A percentile compares a stretch with the other conserved stretches of the same genome.
These are phyloP conservation scores for Pythium utonaiense DNA, from an alignment of 352 stramenopile genomes.

Conservation along the genomic window DNA sequence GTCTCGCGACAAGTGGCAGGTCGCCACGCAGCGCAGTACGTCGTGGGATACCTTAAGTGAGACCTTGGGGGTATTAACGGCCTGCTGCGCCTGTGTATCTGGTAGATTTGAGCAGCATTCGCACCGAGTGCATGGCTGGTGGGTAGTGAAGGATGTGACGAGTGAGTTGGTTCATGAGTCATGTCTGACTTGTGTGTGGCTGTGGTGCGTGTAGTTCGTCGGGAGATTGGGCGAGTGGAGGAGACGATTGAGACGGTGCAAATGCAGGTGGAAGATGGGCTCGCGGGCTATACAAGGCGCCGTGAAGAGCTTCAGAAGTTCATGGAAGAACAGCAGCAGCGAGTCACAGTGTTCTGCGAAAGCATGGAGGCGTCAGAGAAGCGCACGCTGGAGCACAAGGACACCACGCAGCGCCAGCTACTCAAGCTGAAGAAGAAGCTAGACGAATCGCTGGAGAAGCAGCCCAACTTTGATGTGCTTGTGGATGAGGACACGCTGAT, in stretches of 20 bases:
- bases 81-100: neutral
- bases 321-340: conserved; percentile 6
- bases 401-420: conserved; percentile 9
- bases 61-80: neutral
- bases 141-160: too few relatives aligned
- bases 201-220: conserved; percentile 26
- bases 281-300: conserved; percentile 12
- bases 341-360: neutral
- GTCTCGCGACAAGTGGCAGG: conserved; percentile 30
- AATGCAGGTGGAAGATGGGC: conserved; percentile 28
- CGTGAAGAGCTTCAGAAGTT: conserved; percentile 11
- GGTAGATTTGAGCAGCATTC: conserved; percentile 28
- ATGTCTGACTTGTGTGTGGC: neutral
- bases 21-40: conserved; percentile 32
- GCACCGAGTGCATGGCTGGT: conserved; percentile 33
- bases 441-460: conserved; percentile 22
- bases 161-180: too few relatives aligned
- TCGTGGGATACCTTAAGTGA: neutral
- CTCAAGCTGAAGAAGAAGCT: conserved; percentile 28
- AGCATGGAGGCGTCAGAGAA: conserved; percentile 13
- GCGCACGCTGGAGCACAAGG: conserved; percentile 11
- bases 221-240: conserved; percentile 41
- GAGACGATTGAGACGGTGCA: conserved; percentile 32
- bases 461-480: conserved; percentile 10
- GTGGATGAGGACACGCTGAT: conserved; percentile 58